These are phyloP conservation scores for Pseudomonodictys pantanalensis DNA, from an alignment of 495 filamentous ascomycete genomes.

Conservation along the genomic window DNA sequence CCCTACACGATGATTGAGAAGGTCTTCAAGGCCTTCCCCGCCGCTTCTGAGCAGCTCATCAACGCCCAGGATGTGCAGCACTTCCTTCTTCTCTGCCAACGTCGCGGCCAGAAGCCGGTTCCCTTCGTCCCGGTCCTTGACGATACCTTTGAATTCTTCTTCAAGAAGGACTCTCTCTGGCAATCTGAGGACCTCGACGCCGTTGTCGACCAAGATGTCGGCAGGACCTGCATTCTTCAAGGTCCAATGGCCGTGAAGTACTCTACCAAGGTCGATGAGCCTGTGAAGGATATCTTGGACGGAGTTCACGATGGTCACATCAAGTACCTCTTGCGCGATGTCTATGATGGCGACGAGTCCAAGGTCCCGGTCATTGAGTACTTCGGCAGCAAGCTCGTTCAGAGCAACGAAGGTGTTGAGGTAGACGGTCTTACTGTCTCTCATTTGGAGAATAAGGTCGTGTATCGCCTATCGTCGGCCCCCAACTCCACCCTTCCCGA, in stretches of 20 bases:
- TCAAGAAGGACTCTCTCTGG: constrained; percentile 99
- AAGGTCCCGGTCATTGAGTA: constrained; percentile 86
- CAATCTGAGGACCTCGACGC: constrained; percentile 96
- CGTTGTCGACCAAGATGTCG: constrained; percentile 92
- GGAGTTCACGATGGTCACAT: constrained; percentile 87
- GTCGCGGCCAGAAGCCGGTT: constrained; percentile 90
- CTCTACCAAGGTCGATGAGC: constrained; percentile 83
- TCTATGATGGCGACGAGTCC: constrained; percentile 70
- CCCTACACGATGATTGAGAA: constrained; percentile 73
- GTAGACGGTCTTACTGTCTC: constrained; percentile 78
- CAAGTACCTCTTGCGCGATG: constrained; percentile 67
- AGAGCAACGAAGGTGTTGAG: constrained; percentile 53
- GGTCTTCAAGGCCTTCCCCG: constrained; percentile 78
- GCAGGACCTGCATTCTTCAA: constrained; percentile 90
- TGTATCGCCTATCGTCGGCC: constrained; percentile 73
- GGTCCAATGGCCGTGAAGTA: constrained; percentile 92
- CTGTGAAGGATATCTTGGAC: constrained; percentile 88
- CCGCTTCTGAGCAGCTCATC: constrained; percentile 84
- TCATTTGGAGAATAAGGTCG: constrained; percentile 68
- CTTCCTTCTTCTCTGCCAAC: constrained; percentile 89
- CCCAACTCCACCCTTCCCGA: constrained; percentile 71
- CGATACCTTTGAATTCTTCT: constrained; percentile 95
- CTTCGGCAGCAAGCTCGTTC: constrained; percentile 77
- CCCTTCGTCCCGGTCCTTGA: constrained; percentile 92
- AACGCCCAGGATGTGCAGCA: constrained; percentile 96